Conservation (phyloP, 441 rosid genomes). For the Eruca vesicaria region DNA sequence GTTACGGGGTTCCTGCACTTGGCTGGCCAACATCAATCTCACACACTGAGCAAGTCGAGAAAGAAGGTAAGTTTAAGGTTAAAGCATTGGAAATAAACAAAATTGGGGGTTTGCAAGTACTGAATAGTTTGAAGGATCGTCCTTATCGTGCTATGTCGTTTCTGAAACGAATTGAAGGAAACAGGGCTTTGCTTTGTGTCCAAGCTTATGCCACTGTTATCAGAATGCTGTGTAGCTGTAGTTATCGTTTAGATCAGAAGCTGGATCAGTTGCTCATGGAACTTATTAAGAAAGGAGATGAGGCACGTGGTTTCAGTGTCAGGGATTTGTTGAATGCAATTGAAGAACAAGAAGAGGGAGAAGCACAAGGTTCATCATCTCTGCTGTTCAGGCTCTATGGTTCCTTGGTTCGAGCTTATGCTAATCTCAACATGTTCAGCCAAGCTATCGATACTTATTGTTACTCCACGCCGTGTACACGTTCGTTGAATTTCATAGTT, state of each 20-base stretch:
- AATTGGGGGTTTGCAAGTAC: constrained; percentile 8
- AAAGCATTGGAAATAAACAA: constrained; percentile 20
- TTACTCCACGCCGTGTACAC: not conserved
- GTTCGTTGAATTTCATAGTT: not conserved
- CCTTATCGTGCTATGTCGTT: constrained; percentile 44
- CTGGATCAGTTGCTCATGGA: constrained; percentile 42
- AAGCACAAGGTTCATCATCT: too few relatives aligned
- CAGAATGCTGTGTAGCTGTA: constrained; percentile 38
- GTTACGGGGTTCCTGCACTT: not conserved
- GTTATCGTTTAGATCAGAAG: constrained; percentile 38
- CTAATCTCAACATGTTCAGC: constrained; percentile 48
- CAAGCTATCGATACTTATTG: constrained; percentile 41
- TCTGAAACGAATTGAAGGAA: constrained; percentile 38
- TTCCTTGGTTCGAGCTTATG: constrained; percentile 57
- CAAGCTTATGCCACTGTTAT: constrained; percentile 47
- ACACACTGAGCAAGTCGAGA: constrained; percentile 11
- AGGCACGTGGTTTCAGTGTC: constrained; percentile 34
- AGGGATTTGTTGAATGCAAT: constrained; percentile 43
- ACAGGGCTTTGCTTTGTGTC: constrained; percentile 33
- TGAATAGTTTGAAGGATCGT: not conserved
- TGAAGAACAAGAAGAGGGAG: constrained; percentile 21
- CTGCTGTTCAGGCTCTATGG: constrained; percentile 24
- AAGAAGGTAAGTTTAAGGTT: constrained; percentile 4
- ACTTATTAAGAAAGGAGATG: constrained; percentile 31
- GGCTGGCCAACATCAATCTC: too few relatives aligned